Base-by-base conservation (phyloP, 306 rosid genomes). In the Acacia crassicarpa region DNA sequence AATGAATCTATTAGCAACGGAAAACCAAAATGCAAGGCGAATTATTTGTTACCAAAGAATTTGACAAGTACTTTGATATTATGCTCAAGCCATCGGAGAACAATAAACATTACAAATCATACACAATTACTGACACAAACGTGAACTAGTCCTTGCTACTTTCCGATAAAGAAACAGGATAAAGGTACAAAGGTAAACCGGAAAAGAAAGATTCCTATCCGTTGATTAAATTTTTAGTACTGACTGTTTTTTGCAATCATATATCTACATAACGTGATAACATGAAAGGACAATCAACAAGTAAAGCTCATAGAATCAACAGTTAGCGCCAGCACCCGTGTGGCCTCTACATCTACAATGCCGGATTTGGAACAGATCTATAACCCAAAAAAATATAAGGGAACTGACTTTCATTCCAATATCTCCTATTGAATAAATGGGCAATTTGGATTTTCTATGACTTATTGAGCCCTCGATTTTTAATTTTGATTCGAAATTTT, bases 401-500 rank as follows among this genome's bases (percentile, higher is more conserved):
- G 71, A 74, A 33, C 46, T 35, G 33, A 82, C 75, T 65, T 78
- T 75, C 80, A 72, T 75, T 78, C 86, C 35, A 78, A 74, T 63
- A 70, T 75, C 63, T 53, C 38, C 56, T 44, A 56, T 20, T 27
- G 19, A 44, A 70, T 66, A 38, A 61, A 62, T 33, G 68, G 44
- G 53, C 80, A 82, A 68, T 45, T 54, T 66, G 43, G 77, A 71
- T 51, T 62, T 48, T 79, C 81, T 88, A 91, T 13, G 84, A 88
- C 80, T 94, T 84, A 49, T 43, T 84, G 33, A 85, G 79, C 65
- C 82, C 77, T 71, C 92, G 84, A 43, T 86, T 91, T 87, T 93
- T 95, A 12, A 92, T 87, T 85, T 90, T 95, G 56, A 95, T 91
- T 72, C 99, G 91, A 82, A 95, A 67, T 86, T 87, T 95, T 8